These are phyloP conservation scores for Pichia eremophila DNA, from an alignment of 805 yeast species.

Conservation along the genomic window DNA sequence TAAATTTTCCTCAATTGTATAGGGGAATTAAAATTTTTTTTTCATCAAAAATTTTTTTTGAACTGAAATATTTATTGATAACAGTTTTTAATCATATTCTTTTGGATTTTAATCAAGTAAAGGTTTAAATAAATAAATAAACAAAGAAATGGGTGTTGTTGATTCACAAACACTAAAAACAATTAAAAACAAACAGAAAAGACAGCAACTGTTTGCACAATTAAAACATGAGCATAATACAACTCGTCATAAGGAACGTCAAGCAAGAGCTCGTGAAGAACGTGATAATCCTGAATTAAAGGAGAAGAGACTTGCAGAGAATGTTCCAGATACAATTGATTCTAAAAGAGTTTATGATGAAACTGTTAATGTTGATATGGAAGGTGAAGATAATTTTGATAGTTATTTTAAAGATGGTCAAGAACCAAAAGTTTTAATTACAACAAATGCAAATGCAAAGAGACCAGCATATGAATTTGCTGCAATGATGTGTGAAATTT, in stretches of 20 bases:
- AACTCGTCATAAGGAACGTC: conserved; percentile 65
- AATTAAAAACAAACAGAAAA: conserved; percentile 67
- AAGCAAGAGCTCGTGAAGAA: conserved; percentile 83
- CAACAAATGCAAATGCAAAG: conserved; percentile 82
- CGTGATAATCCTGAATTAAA: conserved; percentile 71
- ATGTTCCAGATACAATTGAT: conserved; percentile 78
- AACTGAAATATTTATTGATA: neutral
- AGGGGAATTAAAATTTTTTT: no score
- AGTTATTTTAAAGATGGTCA: conserved; percentile 39
- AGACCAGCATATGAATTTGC: conserved; percentile 87
- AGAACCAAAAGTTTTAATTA: conserved; percentile 80
- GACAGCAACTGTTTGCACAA: conserved; percentile 70
- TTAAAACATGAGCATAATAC: conserved; percentile 68
- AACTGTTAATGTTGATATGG: conserved; percentile 52
- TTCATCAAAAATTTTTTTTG: no score
- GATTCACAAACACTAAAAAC: conserved; percentile 26
- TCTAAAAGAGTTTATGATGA: conserved; percentile 80
- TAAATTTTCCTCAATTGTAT: no score
- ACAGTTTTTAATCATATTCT: neutral
- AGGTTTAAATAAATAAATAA: no score
- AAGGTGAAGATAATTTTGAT: conserved; percentile 58
- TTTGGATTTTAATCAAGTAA: neutral
- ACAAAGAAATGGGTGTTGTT: no score
- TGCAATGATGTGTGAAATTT: conserved; percentile 68
- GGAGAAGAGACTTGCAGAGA: conserved; percentile 67